Evolutionary conservation across 768 basidiomycete species (phyloP).

Genomic region (Atractiella rhizophila): DNA sequence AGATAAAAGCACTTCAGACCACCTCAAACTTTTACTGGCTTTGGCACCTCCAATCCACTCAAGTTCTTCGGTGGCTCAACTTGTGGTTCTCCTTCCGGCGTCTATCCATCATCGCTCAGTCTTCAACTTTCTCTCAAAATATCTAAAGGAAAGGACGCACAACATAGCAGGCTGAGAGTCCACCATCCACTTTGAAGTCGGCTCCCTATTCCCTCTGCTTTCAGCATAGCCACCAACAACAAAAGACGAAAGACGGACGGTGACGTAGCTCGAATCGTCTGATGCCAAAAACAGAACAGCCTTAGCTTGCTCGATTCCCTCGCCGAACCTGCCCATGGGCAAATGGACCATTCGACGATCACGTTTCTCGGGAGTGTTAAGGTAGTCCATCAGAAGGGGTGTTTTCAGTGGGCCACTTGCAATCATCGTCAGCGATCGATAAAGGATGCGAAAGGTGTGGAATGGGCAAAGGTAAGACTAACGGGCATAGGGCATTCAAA

Average conservation of each 20-base stretch:
- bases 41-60: no score
- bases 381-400: constrained; percentile 91
- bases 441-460: not conserved
- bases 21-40: no score
- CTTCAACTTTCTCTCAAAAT: not conserved
- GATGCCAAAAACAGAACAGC: constrained; percentile 81
- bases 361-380: constrained; percentile 83
- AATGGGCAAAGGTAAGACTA: not conserved
- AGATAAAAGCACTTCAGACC: no score
- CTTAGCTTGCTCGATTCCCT: constrained; percentile 81
- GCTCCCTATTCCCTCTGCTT: constrained; percentile 32
- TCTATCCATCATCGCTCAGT: constrained; percentile 18
- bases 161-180: constrained; percentile 73
- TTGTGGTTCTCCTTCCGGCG: constrained; percentile 49
- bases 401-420: constrained; percentile 77
- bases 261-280: constrained; percentile 88
- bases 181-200: constrained; percentile 91
- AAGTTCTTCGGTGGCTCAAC: constrained; percentile 48
- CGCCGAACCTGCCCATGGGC: constrained; percentile 18
- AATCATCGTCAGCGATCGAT: not conserved
- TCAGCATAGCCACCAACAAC: constrained; percentile 1
- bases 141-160: constrained; percentile 17
- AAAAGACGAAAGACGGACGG: constrained; percentile 17
- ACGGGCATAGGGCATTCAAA: constrained; percentile 82
- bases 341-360: constrained; percentile 59